Conservation (phyloP, 306 rosid genomes). For the Lotus japonicus region DNA sequence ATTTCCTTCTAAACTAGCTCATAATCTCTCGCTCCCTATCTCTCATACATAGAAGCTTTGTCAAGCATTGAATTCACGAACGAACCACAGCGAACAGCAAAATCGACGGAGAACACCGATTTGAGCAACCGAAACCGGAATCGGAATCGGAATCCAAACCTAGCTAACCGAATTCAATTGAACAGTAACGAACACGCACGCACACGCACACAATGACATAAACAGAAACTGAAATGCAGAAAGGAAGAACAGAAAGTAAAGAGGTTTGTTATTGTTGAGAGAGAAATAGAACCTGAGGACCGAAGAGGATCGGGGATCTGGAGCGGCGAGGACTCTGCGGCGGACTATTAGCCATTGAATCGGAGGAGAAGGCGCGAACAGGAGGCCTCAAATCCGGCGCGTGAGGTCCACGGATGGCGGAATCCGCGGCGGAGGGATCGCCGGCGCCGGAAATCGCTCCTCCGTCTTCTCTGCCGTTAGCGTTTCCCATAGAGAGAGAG, state of each 20-base stretch:
- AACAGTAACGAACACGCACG: background rate
- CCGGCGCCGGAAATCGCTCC: constrained; percentile 13
- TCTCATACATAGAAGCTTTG: too few relatives aligned
- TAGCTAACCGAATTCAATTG: constrained; percentile 7
- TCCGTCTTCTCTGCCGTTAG: constrained; percentile 57
- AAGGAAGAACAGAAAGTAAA: background rate
- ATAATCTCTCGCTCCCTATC: background rate
- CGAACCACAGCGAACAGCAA: background rate
- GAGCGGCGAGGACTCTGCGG: constrained; percentile 67
- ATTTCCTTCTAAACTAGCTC: background rate
- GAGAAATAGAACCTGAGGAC: constrained; percentile 69
- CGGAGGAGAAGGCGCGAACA: constrained; percentile 40
- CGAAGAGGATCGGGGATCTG: constrained; percentile 62
- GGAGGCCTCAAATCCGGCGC: constrained; percentile 35
- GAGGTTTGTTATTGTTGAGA: background rate
- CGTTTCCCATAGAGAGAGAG: constrained; percentile 51
- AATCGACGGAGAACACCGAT: background rate
- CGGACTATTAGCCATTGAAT: constrained; percentile 67
- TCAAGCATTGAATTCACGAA: constrained; percentile 13
- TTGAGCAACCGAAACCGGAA: too few relatives aligned
- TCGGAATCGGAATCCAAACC: background rate
- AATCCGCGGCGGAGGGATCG: constrained; percentile 34
- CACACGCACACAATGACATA: background rate
- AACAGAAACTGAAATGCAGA: background rate
- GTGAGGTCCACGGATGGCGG: constrained; percentile 25